Base-by-base conservation (phyloP, 768 basidiomycete genomes). In the Suillus sp. region DNA sequence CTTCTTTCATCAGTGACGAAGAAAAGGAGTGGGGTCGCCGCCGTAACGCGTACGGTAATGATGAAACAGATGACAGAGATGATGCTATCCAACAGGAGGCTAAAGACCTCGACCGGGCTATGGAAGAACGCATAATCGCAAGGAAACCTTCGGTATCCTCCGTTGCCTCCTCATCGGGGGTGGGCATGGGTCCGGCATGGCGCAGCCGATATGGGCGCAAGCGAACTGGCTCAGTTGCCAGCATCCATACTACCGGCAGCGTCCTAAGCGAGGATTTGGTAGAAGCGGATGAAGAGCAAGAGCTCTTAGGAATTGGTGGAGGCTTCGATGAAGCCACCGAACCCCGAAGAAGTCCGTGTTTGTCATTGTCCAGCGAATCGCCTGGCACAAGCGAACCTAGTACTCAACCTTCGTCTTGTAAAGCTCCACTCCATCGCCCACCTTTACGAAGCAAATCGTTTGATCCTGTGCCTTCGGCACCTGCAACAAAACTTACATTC, bases 1-100 rank as follows among this genome's bases (percentile, higher is more conserved):
- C 86, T 43, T 85, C 84, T 30, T 75, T 78, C 32, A 69, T 78
- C 45, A 84, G 82, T 35, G 86, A 88, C 30, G 89, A 91, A 40
- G 89, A 90, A 70, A 92, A 88, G 70, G 93, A 92, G 71, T 93
- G 92, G 92, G 83, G 86, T 60, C 88, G 90, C 50, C 83, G 82
- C 59, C 84, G 93, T 60, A 76, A 80, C 56, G 79, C 82, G 37
- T 84, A 84, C 50, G 77, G 69, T 20, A 77, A 78, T 16, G 80
- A 81, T 35, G 77, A 79, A n/a, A 43, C 27, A 16, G 77, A 81
- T 35, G 86, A 87, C 32, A 79, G 75, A 25, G 86, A 91, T 67
- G 76, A 77, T 22, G 74, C 85, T 48, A 78, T 91, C 56, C 84
- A 89, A 80, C 87, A 85, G 62, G 92, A 94, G 78, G 92, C 93